These are phyloP conservation scores for Cladosporium halotolerans DNA, from an alignment of 2,329 filamentous ascomycete species.

Conservation along the genomic window DNA sequence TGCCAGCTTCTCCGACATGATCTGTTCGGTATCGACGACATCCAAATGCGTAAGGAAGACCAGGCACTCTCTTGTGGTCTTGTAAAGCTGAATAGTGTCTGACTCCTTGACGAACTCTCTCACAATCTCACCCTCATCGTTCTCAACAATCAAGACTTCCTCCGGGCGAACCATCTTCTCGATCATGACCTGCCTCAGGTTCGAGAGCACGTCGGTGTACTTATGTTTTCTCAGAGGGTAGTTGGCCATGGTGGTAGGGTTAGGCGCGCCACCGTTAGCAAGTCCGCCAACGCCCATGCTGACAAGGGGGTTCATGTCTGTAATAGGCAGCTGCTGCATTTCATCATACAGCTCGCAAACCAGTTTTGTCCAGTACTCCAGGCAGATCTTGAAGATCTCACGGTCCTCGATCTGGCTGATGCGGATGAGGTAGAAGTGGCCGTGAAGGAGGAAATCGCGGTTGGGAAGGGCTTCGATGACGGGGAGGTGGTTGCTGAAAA, in stretches of 20 bases:
- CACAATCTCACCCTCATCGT: slow-evolving; percentile 97
- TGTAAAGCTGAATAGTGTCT: slow-evolving; percentile 98
- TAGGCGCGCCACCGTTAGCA: slow-evolving; percentile 74
- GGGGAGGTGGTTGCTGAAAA: slow-evolving; percentile 87
- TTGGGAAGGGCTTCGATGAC: slow-evolving; percentile 96
- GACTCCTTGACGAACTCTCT: slow-evolving; percentile 99
- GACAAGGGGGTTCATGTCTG: slow-evolving; percentile 84
- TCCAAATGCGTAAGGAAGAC: slow-evolving; percentile 97
- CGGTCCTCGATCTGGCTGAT: slow-evolving; percentile 98
- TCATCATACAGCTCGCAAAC: slow-evolving; percentile 98
- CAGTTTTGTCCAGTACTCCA: slow-evolving; percentile 98
- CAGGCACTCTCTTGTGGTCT: slow-evolving; percentile 93
- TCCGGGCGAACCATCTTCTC: slow-evolving; percentile 99
- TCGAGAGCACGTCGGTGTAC: slow-evolving; percentile 89
- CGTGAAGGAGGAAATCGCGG: slow-evolving; percentile 87
- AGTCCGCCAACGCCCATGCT: slow-evolving; percentile 66
- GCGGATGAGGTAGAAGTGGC: slow-evolving; percentile 94
- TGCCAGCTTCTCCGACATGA: slow-evolving; percentile 98
- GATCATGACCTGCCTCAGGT: slow-evolving; percentile 95
- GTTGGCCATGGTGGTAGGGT: slow-evolving; percentile 76
- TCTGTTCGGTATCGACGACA: slow-evolving; percentile 93
- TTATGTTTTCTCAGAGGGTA: slow-evolving; percentile 97
- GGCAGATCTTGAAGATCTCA: slow-evolving; percentile 98
- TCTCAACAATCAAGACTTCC: slow-evolving; percentile 98
- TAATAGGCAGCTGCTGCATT: slow-evolving; percentile 93